Base-by-base conservation (phyloP, 495 filamentous ascomycete genomes). In the Neurospora africana region DNA sequence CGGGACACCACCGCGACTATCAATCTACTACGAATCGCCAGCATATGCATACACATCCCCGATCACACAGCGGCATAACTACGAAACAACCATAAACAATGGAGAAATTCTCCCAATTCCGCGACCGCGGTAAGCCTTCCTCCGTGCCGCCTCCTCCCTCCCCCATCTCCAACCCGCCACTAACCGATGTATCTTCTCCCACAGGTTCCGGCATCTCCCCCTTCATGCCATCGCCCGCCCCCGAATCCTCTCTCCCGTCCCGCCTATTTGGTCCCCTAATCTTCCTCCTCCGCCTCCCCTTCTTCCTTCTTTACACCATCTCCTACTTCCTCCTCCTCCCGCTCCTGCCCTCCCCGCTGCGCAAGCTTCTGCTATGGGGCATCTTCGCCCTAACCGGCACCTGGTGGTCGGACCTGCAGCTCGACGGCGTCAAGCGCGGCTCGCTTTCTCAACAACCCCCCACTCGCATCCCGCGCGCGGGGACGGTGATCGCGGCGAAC, bases 51-150 rank as follows among this genome's bases (percentile, higher is more conserved):
- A 65, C 53, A 61, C 2, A 65, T 33, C 27, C 21, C 27, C 27
- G 6, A 65, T 0, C 2, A 9, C 15, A 9, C 7, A 33, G 27
- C 13, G 13, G 15, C 11, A 58, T 58, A 13, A 15, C 10, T 1
- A 13, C 58, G 27, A 68, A 9, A 10, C 0, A 41, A 67, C 40
- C 35, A 15, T 36, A 68, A 68, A 79, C 19, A 37, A 99, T 99
- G 95, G 95, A 99, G 87, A 98, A 97, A 81, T 98, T 93, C 81
- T 95, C 93, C 11, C 94, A 98, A 80, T 99, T 92, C 75, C 90
- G 95, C 71, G 95, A 99, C 83, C 88, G 92, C 88, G 95, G 95
- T 91, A 85, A 75, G 84, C 78, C 13, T 27, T 21, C 47, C 68
- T n/a, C 71, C 19, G 5, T 68, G 61, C 27, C 30, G 3, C 65